These are phyloP conservation scores for Penicillium coffeae DNA, from an alignment of 495 filamentous ascomycete genomes.

Conservation along the genomic window DNA sequence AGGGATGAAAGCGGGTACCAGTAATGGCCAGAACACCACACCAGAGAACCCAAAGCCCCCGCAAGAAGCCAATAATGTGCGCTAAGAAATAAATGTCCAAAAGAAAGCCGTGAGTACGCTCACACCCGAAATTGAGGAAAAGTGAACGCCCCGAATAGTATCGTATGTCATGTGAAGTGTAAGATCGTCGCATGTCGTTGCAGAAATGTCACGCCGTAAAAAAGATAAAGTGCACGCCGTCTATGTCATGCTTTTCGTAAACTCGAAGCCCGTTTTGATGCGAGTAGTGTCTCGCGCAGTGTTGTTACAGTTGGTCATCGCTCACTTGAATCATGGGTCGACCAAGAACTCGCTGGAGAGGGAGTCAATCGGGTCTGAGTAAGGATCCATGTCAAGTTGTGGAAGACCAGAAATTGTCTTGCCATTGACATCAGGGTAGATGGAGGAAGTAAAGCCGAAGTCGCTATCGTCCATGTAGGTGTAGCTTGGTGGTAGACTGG, in stretches of 20 bases:
- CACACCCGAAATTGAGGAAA: constrained; percentile 17
- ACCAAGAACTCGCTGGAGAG: constrained; percentile 26
- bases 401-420: constrained; percentile 32
- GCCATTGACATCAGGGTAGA: constrained; percentile 32
- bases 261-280: background rate
- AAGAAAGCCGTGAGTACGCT: constrained; percentile 6
- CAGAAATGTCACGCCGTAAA: constrained; percentile 17
- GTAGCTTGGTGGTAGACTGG: constrained; percentile 16
- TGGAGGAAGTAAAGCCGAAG: constrained; percentile 30
- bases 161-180: constrained; percentile 25
- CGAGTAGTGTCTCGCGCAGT: background rate
- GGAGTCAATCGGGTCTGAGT: constrained; percentile 27
- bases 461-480: constrained; percentile 27
- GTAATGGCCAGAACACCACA: constrained; percentile 5
- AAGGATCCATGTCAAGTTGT: constrained; percentile 31
- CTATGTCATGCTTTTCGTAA: constrained; percentile 14
- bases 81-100: constrained; percentile 8
- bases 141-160: constrained; percentile 8
- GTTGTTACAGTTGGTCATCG: constrained; percentile 3
- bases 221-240: constrained; percentile 10
- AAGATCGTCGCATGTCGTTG: constrained; percentile 24
- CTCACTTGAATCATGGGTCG: constrained; percentile 15
- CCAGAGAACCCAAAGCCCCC: constrained; percentile 3
- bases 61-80: constrained; percentile 16
- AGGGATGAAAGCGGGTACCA: background rate